Conservation (phyloP, 768 basidiomycete species). For the Filobasidium wieringae region DNA sequence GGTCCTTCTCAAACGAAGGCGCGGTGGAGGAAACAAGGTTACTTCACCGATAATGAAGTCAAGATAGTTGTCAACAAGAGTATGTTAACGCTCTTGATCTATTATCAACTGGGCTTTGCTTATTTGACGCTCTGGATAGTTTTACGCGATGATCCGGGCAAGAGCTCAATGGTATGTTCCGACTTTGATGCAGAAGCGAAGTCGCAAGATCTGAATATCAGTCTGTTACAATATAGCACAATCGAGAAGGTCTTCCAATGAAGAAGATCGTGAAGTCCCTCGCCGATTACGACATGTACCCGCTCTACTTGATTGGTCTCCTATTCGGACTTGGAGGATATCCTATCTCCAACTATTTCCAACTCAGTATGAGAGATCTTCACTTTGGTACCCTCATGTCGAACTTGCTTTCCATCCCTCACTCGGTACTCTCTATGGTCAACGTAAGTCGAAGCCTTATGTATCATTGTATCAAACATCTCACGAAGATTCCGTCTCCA, state of each 20-base stretch:
- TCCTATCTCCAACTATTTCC: slow-evolving; percentile 29
- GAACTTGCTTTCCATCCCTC: slow-evolving; percentile 36
- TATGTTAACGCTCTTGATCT: background rate
- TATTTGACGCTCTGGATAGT: background rate
- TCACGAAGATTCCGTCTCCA: background rate
- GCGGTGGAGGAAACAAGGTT: slow-evolving; percentile 31
- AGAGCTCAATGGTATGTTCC: slow-evolving; percentile 13
- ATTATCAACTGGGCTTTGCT: background rate
- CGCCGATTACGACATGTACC: slow-evolving; percentile 33
- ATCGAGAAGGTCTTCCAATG: slow-evolving; percentile 31
- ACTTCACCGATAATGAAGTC: slow-evolving; percentile 35
- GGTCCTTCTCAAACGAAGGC: slow-evolving; percentile 30
- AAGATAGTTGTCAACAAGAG: slow-evolving; percentile 36
- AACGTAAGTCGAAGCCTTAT: slow-evolving; percentile 14
- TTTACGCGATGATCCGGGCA: slow-evolving; percentile 24
- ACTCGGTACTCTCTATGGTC: slow-evolving; percentile 29
- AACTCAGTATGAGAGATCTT: slow-evolving; percentile 26
- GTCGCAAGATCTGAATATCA: slow-evolving; percentile 12
- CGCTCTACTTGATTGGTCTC: slow-evolving; percentile 36
- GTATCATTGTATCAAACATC: background rate
- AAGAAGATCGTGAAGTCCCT: slow-evolving; percentile 25
- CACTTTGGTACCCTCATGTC: slow-evolving; percentile 35
- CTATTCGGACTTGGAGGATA: slow-evolving; percentile 31
- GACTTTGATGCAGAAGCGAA: background rate
- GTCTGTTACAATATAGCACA: slow-evolving; percentile 12